Conservation (phyloP, 768 basidiomycete genomes). For the Amanita thiersii region DNA sequence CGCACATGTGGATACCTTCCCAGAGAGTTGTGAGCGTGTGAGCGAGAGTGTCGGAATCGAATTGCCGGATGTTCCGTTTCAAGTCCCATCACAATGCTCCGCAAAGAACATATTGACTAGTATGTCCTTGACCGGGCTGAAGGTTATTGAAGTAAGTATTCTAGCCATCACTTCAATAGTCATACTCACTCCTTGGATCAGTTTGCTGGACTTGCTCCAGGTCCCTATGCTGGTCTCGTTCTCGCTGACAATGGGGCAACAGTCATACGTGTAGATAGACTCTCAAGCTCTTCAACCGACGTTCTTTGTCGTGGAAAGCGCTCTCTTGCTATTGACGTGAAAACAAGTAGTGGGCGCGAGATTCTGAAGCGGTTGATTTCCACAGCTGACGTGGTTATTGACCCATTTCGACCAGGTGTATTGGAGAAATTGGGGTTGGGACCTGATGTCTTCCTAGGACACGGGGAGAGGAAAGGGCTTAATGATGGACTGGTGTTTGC, state of each 20-base stretch:
- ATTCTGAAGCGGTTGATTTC: constrained; percentile 50
- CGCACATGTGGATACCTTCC: no score
- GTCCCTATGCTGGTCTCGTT: constrained; percentile 70
- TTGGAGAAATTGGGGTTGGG: constrained; percentile 72
- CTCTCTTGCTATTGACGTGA: constrained; percentile 65
- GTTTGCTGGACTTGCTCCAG: constrained; percentile 82
- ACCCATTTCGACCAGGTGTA: constrained; percentile 79
- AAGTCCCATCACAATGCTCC: neutral
- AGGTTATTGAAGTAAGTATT: constrained; percentile 38
- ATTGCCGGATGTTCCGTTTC: no score
- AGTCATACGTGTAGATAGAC: constrained; percentile 68
- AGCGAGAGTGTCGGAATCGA: no score
- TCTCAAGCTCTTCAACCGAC: constrained; percentile 36
- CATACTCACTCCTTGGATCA: constrained; percentile 18
- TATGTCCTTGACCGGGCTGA: constrained; percentile 44
- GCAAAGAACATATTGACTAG: neutral
- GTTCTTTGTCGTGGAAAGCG: constrained; percentile 66
- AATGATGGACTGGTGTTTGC: constrained; percentile 67
- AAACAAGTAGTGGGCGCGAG: constrained; percentile 47
- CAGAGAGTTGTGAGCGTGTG: no score
- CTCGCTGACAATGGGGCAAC: constrained; percentile 76
- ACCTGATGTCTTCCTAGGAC: constrained; percentile 63
- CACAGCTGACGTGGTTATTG: constrained; percentile 73
- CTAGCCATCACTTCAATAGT: neutral
- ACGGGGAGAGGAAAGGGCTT: constrained; percentile 31